Percentiles rank a stretch among this genome's conserved stretches.
These are phyloP conservation scores for Collybia mongolica DNA, from an alignment of 768 basidiomycete species.

Conservation along the genomic window DNA sequence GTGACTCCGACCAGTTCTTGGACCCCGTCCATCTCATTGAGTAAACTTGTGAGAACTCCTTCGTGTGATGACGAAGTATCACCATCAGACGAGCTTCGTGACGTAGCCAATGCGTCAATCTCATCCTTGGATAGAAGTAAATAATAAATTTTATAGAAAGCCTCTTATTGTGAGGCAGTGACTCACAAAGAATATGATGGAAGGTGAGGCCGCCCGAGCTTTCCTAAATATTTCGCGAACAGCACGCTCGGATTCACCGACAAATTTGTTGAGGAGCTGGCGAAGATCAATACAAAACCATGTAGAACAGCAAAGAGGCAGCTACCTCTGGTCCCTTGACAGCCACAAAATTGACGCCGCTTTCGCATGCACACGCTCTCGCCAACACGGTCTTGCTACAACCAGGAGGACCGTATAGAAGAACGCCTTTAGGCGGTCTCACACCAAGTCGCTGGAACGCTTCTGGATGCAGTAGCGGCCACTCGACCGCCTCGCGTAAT, in stretches of 20 bases:
- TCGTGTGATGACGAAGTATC: constrained; percentile 65
- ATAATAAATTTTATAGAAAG: background rate
- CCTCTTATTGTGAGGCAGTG: background rate
- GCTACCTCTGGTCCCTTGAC: constrained; percentile 96
- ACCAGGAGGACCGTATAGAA: constrained; percentile 96
- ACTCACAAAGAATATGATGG: constrained; percentile 94
- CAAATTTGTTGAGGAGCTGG: constrained; percentile 95
- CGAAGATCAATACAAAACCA: constrained; percentile 6
- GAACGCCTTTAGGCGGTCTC: constrained; percentile 81
- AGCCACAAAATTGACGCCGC: constrained; percentile 93
- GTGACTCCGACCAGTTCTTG: constrained; percentile 95
- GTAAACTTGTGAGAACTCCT: constrained; percentile 87
- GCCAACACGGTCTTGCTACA: constrained; percentile 95
- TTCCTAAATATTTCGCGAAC: constrained; percentile 96
- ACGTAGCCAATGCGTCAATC: constrained; percentile 89
- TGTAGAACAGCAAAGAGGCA: constrained; percentile 3
- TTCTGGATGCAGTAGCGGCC: constrained; percentile 88
- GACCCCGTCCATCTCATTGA: constrained; percentile 99
- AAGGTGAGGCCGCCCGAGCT: constrained; percentile 90
- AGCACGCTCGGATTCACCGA: constrained; percentile 95
- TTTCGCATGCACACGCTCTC: constrained; percentile 89
- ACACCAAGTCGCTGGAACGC: constrained; percentile 88
- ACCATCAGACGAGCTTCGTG: constrained; percentile 61
- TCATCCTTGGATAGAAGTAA: constrained; percentile 67
- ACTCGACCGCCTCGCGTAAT: constrained; percentile 89